phyloP scores from a whole-genome alignment of 345 rosid species.

The Syzygium aromaticum region DNA sequence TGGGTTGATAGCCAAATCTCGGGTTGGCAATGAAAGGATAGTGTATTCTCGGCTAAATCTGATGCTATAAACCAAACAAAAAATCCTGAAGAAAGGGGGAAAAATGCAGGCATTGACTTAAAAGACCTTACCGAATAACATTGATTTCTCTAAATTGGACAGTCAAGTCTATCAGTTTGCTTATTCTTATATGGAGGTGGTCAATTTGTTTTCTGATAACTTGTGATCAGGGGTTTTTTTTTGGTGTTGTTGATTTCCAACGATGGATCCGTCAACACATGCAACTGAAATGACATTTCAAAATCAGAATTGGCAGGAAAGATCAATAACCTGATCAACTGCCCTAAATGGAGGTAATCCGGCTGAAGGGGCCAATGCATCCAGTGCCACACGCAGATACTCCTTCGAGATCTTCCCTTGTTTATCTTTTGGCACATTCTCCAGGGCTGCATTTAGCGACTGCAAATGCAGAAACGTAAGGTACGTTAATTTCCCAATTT shows the following conservation, averaged over 20 bases:
- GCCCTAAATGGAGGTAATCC: slow-evolving; percentile 84
- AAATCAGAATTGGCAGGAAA: neutral
- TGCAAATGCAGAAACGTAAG: slow-evolving; percentile 12
- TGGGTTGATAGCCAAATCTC: neutral
- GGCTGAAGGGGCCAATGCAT: slow-evolving; percentile 65
- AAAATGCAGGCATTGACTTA: too few species aligned
- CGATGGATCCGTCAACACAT: neutral
- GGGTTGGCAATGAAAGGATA: neutral
- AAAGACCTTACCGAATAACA: neutral
- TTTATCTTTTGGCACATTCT: slow-evolving; percentile 53
- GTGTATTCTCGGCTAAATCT: neutral
- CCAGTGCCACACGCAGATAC: slow-evolving; percentile 52
- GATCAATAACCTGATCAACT: slow-evolving; percentile 48
- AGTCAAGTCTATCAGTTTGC: neutral
- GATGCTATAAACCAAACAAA: neutral
- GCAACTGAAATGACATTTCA: neutral
- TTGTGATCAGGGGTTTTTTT: neutral
- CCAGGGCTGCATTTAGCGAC: slow-evolving; percentile 47
- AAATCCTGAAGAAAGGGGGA: too few species aligned
- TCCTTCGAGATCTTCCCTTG: slow-evolving; percentile 64
- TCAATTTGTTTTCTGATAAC: neutral
- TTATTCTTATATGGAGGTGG: neutral
- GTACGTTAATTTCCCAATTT: neutral
- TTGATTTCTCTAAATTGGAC: neutral
- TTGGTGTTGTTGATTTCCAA: neutral